Evolutionary conservation across 768 basidiomycete species (phyloP).

Genomic region (Austroboletus eburneus): DNA sequence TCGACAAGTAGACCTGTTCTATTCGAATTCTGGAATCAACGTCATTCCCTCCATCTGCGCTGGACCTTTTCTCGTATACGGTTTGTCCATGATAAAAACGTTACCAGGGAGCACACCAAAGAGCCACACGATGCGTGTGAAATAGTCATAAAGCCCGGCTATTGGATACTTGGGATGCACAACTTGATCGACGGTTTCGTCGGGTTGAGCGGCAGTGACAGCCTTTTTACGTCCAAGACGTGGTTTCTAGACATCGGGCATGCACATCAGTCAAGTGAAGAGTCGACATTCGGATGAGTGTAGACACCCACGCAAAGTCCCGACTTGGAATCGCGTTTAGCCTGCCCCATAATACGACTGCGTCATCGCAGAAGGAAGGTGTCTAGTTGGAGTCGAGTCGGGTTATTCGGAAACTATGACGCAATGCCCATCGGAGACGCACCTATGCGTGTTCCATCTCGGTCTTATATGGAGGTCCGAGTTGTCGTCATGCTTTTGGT

Average conservation of each 20-base stretch:
- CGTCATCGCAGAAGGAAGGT: background rate
- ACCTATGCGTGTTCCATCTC: constrained; percentile 5
- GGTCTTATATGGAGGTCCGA: background rate
- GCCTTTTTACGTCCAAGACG: constrained; percentile 3
- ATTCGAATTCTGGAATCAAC: background rate
- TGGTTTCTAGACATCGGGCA: background rate
- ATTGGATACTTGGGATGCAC: constrained; percentile 16
- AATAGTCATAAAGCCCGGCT: constrained; percentile 27
- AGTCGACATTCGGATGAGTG: too few relatives aligned
- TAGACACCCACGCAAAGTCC: background rate
- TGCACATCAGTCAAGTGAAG: background rate
- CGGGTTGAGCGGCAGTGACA: constrained; percentile 16
- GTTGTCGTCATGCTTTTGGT: background rate
- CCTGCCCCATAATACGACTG: constrained; percentile 14
- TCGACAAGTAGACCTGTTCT: constrained; percentile 3
- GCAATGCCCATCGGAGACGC: background rate
- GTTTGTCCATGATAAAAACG: constrained; percentile 10
- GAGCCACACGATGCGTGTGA: constrained; percentile 25
- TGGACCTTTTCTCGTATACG: constrained; percentile 13
- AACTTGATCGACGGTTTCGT: constrained; percentile 1
- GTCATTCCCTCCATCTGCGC: background rate
- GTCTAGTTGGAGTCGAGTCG: background rate
- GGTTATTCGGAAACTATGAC: too few relatives aligned
- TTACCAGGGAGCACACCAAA: constrained; percentile 19
- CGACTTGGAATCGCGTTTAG: constrained; percentile 3